A percentile compares a stretch with the other conserved stretches of the same genome.
phyloP scores from a whole-genome alignment of 495 filamentous ascomycete genomes.

The Neurospora intermedia region DNA sequence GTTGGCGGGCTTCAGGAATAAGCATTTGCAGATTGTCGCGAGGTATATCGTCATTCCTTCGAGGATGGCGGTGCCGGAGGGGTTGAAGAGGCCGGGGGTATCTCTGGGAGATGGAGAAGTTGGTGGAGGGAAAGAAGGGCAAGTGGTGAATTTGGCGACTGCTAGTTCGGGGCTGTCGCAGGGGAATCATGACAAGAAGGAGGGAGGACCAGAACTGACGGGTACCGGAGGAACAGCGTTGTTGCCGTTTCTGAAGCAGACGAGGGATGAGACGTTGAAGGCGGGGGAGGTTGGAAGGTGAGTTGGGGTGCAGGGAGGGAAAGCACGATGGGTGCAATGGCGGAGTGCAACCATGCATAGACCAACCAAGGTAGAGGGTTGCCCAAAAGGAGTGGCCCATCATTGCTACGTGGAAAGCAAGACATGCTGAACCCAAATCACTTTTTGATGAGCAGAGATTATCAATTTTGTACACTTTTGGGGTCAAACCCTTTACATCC shows the following conservation, averaged over 20 bases:
- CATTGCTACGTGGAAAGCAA: too few relatives aligned
- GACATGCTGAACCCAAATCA: too few relatives aligned
- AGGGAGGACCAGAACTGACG: conserved; percentile 47
- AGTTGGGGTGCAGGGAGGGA: too few relatives aligned
- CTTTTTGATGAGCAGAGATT: too few relatives aligned
- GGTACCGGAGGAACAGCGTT: conserved; percentile 87
- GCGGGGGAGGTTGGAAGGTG: conserved; percentile 5
- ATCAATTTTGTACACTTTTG: too few relatives aligned
- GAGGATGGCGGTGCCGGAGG: conserved; percentile 14
- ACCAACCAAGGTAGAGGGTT: too few relatives aligned
- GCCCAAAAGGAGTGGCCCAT: too few relatives aligned
- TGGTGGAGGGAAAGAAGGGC: too few relatives aligned
- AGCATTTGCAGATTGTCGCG: conserved; percentile 85
- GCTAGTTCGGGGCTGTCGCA: conserved; percentile 25
- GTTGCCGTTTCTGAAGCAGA: conserved; percentile 88
- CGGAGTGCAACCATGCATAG: too few relatives aligned
- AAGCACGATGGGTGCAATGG: not conserved
- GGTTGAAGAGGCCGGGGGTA: not conserved
- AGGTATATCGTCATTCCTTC: conserved; percentile 78
- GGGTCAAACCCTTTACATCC: too few relatives aligned
- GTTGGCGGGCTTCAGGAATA: conserved; percentile 70
- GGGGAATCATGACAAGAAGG: not conserved
- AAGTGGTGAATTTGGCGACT: conserved; percentile 51
- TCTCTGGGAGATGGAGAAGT: too few relatives aligned
- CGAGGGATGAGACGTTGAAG: conserved; percentile 67